These are phyloP conservation scores for Pelagomonas calceolata DNA, from an alignment of 108 stramenopile genomes.

Conservation along the genomic window DNA sequence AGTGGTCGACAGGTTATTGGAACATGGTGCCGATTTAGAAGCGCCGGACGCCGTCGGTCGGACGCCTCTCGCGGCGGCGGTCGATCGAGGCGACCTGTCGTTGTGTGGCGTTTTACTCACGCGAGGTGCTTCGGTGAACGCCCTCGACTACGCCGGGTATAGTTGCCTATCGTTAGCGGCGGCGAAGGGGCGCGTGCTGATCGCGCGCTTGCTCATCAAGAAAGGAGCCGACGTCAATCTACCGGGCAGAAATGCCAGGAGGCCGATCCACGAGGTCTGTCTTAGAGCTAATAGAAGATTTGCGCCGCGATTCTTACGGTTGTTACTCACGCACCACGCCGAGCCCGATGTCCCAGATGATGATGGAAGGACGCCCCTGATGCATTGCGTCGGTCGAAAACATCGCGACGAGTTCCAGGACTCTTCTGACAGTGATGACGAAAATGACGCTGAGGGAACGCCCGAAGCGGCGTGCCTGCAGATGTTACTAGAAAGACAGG, in stretches of 20 bases:
- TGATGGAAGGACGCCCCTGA: slow-evolving; percentile 1
- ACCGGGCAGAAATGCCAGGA: neutral
- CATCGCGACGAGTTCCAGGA: too few species aligned
- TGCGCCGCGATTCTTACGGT: neutral
- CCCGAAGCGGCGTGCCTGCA: neutral
- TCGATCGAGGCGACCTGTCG: neutral
- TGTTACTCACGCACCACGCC: neutral
- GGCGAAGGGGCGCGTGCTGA: neutral
- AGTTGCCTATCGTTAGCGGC: neutral
- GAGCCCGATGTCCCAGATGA: neutral
- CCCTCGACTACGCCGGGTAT: neutral
- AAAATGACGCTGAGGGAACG: too few species aligned
- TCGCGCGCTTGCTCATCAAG: neutral
- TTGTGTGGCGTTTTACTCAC: neutral
- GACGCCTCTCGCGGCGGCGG: slow-evolving; percentile 6
- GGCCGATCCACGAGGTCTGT: neutral
- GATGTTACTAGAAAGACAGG: neutral
- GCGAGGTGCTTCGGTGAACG: neutral
- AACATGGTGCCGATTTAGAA: neutral
- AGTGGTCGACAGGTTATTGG: neutral
- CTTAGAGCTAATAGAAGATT: too few species aligned
- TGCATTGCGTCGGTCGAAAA: neutral
- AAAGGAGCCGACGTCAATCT: neutral
- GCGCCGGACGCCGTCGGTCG: slow-evolving; percentile 9
- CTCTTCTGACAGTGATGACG: too few species aligned